Evolutionary conservation across 805 yeast species (phyloP), one percentile per base, ranked within the genome.

Genomic region (Yarrowia porcina): DNA sequence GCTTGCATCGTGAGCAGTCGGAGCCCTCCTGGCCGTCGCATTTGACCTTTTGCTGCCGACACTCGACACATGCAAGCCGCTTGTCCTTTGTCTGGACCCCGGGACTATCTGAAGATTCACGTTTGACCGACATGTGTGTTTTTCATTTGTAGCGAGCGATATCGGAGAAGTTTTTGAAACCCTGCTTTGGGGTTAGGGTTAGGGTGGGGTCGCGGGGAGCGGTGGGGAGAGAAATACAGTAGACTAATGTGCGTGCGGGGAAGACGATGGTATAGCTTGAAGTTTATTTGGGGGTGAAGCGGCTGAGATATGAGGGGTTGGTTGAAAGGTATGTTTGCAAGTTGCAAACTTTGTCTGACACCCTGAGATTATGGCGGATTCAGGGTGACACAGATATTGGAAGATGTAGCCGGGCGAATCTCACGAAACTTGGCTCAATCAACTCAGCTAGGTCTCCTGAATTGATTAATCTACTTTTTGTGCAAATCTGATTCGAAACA

Each of bases 21-120:
- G 78, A 78, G 57, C 78, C 79, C 64, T 84, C 91, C 66, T 80
- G 83, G 12, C 97, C 96, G 75, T 92, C 96, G 76, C 97, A 92
- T 69, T 85, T 83, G 35, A 91, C 87, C 69, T 94, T 94, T 73
- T 93, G 99, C 74, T 94, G 98, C 13, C 98, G 83, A 72, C 99
- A 94, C 70, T 93, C 97, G 0, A 90, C 90, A 77, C 99, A 94
- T 0, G 98, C 98, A 72, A 91, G 83, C 63, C 84, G 79, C 72
- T 85, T 87, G 44, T 52, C 59, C 59, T 36, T 52, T 33, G 57
- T 23, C 41, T 21, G 25, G 42, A 27, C 33, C 6, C 44, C 33
- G 32, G 59, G 44, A 27, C 44, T 36, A 4, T 33, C 41, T 49
- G 59, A 52, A 35, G 44, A 35, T 52, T 52, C 59, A 23, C 59